Evolutionary conservation across 1,139 yeast genomes (phyloP), one percentile per base, ranked within the genome.

Genomic region (Yamadazyma diospyri): DNA sequence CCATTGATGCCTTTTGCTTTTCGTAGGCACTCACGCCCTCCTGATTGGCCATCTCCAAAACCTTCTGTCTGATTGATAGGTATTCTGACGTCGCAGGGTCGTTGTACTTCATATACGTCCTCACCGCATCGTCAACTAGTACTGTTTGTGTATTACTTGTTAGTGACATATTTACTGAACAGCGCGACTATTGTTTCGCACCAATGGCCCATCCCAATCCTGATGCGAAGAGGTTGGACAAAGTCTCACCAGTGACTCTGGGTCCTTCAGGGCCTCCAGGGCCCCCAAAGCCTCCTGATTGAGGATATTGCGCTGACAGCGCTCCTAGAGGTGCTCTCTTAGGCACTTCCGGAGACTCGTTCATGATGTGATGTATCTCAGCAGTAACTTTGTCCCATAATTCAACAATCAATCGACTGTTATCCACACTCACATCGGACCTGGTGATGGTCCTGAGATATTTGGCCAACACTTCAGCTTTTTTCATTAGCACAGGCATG

Each of bases 121-220:
- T 30, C 5, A 64, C 54, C 3, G 66, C 47, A 26, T 54, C 59
- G 23, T 64, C 68, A 7, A 65, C 57, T 32, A 65, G 45, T 22
- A 49, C 55, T 35, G 58, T 66, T 35, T 61, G 66, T 32, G 52
- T 53, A 32, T 46, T 50, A n/a, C 59, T 55, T 12, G 55, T 50
- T 29, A 55, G 45, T 3, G 61, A 55, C 62, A 57, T 57, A 10
- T n/a, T 27, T 16, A 27, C 10, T 14, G 4, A 18, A 7, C 8
- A 7, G 6, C 20, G 20, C 20, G 20, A 12, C 13, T 27, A 27
- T 16, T 14, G 19, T 31, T 61, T 66, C 3, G 83, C 83, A 4
- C 83, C 83, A 40, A 77, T 74, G 1, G 82, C 83, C 83, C 83
- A 77, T 2, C 82, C 83, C 29, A 77, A 55, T 1, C 83, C 82